phyloP scores from a whole-genome alignment of 139 green algal species.

The Desmodesmus armatus region DNA sequence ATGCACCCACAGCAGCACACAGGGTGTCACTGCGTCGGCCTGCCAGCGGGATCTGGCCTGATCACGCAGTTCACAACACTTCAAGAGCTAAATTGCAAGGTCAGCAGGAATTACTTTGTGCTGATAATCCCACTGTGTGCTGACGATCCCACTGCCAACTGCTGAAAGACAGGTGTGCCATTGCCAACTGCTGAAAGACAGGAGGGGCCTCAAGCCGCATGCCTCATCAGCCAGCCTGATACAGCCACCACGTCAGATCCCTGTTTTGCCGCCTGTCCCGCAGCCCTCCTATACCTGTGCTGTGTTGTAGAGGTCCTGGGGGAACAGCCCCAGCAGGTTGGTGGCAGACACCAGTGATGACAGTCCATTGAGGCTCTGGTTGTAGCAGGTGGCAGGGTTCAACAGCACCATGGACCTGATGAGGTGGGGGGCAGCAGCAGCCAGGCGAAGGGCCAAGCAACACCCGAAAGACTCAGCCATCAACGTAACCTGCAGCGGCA shows the following conservation, averaged over 20 bases:
- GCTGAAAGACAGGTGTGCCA: too few species aligned
- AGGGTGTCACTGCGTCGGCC: neutral
- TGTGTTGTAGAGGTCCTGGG: constrained; percentile 69
- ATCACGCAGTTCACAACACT: too few species aligned
- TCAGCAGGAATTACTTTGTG: too few species aligned
- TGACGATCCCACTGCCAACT: neutral
- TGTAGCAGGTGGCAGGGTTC: constrained; percentile 79
- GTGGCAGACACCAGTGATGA: constrained; percentile 64
- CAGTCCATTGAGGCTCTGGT: constrained; percentile 58
- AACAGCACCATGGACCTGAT: constrained; percentile 73
- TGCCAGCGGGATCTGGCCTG: neutral
- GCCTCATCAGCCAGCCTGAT: too few species aligned
- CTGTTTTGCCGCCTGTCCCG: neutral
- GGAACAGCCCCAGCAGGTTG: constrained; percentile 81
- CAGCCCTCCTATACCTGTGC: constrained; percentile 55
- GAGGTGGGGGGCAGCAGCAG: constrained; percentile 61
- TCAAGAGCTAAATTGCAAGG: too few species aligned
- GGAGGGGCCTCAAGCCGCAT: too few species aligned
- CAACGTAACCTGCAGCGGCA: constrained; percentile 56
- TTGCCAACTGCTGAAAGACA: too few species aligned
- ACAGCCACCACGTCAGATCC: neutral
- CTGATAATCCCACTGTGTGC: neutral
- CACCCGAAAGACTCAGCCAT: constrained; percentile 82
- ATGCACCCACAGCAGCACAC: neutral
- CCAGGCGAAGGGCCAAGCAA: constrained; percentile 73